Base-by-base conservation (phyloP, 1,139 yeast genomes). In the Hansenula sp. region DNA sequence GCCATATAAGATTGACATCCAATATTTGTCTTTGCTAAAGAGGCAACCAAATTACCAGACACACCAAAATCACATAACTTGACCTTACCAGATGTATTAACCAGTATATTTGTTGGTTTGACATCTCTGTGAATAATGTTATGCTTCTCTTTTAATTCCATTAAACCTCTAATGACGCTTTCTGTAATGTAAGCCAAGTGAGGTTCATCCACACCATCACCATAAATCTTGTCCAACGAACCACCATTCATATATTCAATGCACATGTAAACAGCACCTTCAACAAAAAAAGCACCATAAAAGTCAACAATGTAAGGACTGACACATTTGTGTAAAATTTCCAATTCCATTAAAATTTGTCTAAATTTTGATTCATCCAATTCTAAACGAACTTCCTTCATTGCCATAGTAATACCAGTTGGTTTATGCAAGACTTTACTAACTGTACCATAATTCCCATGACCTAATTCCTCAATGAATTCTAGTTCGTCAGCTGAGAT, bases 1-100 rank as follows among this genome's bases (percentile, higher is more conserved):
- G 98, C 97, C 98, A 94, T 94, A 64, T 92, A 92, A 6, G 96
- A 86, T 64, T 92, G 98, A 62, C 98, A 94, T 7, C 99, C 99
- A 53, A 92, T 90, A 57, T 92, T 92, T 1, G 99, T 92, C 56
- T 89, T 81, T 10, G 98, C 98, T 55, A 92, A 73, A 0, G 96
- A 88, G 1, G 97, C 97, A 29, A 92, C 98, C 47, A 92, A 69
- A 59, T 92, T 92, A 24, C 98, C 98, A 43, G 89, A 78, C 19
- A 92, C 98, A 34, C 99, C 99, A 64, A 92, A 92, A 65, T 92
- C 99, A 68, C 97, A 89, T 30, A 92, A 68, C 60, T 92, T 94
- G 28, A 94, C 88, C 51, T 84, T 82, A 19, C 99, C 99, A 26
- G 68, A 62, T 9, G 89, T 79, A 52, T 80, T 79, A 25, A 90